Conservation (phyloP, 768 basidiomycete species). For the Kwoniella sp. region DNA sequence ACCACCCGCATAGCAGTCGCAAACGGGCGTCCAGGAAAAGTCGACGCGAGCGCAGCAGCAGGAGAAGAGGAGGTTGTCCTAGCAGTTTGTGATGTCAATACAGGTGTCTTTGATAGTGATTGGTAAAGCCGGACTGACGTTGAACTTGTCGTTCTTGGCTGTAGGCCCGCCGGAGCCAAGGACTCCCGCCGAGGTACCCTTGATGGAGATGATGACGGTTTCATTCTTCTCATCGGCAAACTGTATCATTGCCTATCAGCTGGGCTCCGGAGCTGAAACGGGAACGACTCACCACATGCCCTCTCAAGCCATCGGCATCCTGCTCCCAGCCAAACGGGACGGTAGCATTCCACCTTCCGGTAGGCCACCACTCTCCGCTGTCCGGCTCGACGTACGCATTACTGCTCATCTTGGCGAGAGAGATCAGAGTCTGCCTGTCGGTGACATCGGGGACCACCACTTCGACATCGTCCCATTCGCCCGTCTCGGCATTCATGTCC, state of each 20-base stretch:
- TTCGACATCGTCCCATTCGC: slow-evolving; percentile 63
- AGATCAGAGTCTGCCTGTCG: slow-evolving; percentile 66
- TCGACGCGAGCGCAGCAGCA: slow-evolving; percentile 96
- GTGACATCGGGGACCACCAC: slow-evolving; percentile 67
- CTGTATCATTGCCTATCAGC: slow-evolving; percentile 9
- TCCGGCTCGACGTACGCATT: slow-evolving; percentile 69
- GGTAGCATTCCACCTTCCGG: slow-evolving; percentile 62
- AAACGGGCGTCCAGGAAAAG: slow-evolving; percentile 88
- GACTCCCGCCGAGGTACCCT: slow-evolving; percentile 80
- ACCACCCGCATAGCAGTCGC: slow-evolving; percentile 72
- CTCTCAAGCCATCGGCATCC: slow-evolving; percentile 81
- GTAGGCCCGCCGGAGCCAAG: slow-evolving; percentile 76
- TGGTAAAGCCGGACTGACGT: slow-evolving; percentile 49
- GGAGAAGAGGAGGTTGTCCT: slow-evolving; percentile 85
- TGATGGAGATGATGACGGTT: slow-evolving; percentile 81
- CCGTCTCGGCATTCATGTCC: slow-evolving; percentile 26
- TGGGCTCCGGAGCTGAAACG: slow-evolving; percentile 19
- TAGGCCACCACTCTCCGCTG: slow-evolving; percentile 62
- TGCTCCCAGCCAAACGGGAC: slow-evolving; percentile 86
- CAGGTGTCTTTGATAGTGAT: too few relatives aligned
- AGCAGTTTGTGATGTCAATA: too few relatives aligned
- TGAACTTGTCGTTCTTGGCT: slow-evolving; percentile 79
- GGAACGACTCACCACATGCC: slow-evolving; percentile 76
- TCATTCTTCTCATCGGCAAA: slow-evolving; percentile 57
- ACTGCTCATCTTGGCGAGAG: slow-evolving; percentile 81